Evolutionary conservation across 2,329 filamentous ascomycete species (phyloP).

Genomic region (Aspergillus aculeatus): DNA sequence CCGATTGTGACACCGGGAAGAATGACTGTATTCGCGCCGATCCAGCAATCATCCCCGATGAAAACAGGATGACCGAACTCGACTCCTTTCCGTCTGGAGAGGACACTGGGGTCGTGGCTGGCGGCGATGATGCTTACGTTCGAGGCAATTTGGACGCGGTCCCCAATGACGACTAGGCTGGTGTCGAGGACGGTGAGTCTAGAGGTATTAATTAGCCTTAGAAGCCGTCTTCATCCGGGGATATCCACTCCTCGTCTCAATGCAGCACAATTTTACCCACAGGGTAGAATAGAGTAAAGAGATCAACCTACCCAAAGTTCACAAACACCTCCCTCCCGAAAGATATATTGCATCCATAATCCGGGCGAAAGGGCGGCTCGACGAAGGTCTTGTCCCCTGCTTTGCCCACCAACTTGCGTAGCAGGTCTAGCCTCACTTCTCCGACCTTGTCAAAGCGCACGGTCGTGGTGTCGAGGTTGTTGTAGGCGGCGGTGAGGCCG

Average conservation of each 20-base stretch:
- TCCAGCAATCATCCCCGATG: conserved; percentile 52
- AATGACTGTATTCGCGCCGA: conserved; percentile 49
- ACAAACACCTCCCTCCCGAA: conserved; percentile 19
- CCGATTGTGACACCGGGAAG: conserved; percentile 46
- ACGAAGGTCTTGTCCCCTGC: conserved; percentile 15
- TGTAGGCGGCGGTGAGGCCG: conserved; percentile 10
- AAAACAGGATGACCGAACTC: conserved; percentile 51
- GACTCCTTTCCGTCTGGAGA: conserved; percentile 36
- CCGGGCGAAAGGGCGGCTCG: conserved; percentile 21
- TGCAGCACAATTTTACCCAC: too few species aligned
- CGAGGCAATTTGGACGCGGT: conserved; percentile 52
- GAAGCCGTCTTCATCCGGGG: too few species aligned
- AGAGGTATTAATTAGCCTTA: conserved; percentile 45
- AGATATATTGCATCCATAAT: conserved; percentile 25
- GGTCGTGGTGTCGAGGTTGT: conserved; percentile 6
- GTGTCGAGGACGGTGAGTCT: conserved; percentile 54
- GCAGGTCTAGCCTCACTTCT: not conserved
- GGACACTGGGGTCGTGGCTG: conserved; percentile 50
- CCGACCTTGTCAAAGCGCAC: not conserved
- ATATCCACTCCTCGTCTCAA: too few species aligned
- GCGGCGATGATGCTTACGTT: conserved; percentile 52
- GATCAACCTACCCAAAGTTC: conserved; percentile 15
- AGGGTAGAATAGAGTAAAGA: not conserved
- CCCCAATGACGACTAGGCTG: conserved; percentile 51
- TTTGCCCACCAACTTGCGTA: conserved; percentile 14